phyloP scores from a whole-genome alignment of 352 stramenopile genomes.

The Pythium rhizo-oryzae region DNA sequence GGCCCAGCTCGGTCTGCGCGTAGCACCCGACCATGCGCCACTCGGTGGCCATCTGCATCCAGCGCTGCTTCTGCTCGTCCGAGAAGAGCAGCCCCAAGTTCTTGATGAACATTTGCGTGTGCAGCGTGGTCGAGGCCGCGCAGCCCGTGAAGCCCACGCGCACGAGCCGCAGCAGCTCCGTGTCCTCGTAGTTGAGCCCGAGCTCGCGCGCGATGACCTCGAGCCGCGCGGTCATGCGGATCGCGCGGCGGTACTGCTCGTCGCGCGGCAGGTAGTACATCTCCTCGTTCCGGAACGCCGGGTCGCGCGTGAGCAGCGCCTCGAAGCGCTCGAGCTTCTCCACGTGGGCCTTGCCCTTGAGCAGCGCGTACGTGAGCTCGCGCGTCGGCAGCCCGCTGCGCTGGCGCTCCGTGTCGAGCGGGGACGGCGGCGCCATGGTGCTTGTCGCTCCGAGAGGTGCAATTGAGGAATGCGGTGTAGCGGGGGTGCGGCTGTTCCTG shows the following conservation, averaged over 20 bases:
- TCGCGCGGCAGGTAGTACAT: slow-evolving; percentile 72
- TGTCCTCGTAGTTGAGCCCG: slow-evolving; percentile 53
- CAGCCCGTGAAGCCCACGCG: no score
- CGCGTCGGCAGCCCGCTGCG: slow-evolving; percentile 47
- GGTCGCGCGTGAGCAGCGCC: slow-evolving; percentile 57
- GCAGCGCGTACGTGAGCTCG: slow-evolving; percentile 67
- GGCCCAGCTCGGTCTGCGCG: slow-evolving; percentile 89
- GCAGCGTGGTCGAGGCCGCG: slow-evolving; percentile 55
- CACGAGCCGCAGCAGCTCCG: slow-evolving; percentile 58
- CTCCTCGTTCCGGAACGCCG: slow-evolving; percentile 55
- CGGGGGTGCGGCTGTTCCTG: neutral
- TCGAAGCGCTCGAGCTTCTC: slow-evolving; percentile 65
- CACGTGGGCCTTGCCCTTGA: slow-evolving; percentile 50
- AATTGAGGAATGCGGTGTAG: slow-evolving; percentile 5
- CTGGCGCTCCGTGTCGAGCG: slow-evolving; percentile 40
- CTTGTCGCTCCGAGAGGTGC: neutral
- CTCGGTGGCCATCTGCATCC: slow-evolving; percentile 72
- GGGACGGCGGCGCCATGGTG: slow-evolving; percentile 13
- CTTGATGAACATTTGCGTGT: slow-evolving; percentile 77
- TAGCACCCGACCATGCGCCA: slow-evolving; percentile 85
- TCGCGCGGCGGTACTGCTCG: slow-evolving; percentile 58
- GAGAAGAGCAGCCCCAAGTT: slow-evolving; percentile 64
- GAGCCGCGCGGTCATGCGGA: slow-evolving; percentile 57
- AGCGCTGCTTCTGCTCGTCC: slow-evolving; percentile 65
- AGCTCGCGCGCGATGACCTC: slow-evolving; percentile 61